Percentiles rank a stretch among this genome's conserved stretches.
Evolutionary conservation across 2,329 filamentous ascomycete species (phyloP).

Genomic region (Epichloe hybrida): DNA sequence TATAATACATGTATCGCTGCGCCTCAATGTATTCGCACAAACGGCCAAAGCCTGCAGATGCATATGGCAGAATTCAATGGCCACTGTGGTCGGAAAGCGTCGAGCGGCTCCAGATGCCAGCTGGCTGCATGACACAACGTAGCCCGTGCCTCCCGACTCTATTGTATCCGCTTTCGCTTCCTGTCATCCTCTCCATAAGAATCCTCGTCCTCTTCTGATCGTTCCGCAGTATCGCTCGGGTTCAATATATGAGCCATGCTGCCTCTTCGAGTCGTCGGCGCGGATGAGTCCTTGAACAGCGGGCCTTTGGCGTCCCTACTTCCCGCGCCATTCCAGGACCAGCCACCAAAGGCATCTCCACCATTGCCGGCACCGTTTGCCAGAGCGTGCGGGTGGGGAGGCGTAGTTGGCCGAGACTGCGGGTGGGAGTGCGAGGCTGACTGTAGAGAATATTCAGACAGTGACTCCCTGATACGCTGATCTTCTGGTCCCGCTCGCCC

Average conservation of each 20-base stretch:
- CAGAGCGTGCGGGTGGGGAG: slow-evolving; percentile 33
- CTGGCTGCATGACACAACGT: not conserved
- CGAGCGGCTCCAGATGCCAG: not conserved
- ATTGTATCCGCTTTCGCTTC: slow-evolving; percentile 48
- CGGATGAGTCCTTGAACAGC: slow-evolving; percentile 39
- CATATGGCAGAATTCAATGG: not conserved
- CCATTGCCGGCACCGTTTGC: slow-evolving; percentile 28
- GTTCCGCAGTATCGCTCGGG: slow-evolving; percentile 41
- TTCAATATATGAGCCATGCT: slow-evolving; percentile 54
- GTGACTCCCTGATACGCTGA: slow-evolving; percentile 41
- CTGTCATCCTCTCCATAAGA: slow-evolving; percentile 42
- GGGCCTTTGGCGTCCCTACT: slow-evolving; percentile 37
- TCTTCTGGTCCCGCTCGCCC: slow-evolving; percentile 36
- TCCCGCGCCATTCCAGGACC: slow-evolving; percentile 40
- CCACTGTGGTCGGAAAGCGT: not conserved
- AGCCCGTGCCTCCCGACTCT: not conserved
- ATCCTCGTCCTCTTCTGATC: slow-evolving; percentile 43
- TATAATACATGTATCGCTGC: not conserved
- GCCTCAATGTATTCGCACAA: too few relatives aligned
- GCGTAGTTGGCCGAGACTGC: slow-evolving; percentile 39
- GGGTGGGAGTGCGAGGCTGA: slow-evolving; percentile 27
- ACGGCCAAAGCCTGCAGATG: too few relatives aligned
- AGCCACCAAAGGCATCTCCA: slow-evolving; percentile 36
- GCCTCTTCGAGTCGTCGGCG: slow-evolving; percentile 40
- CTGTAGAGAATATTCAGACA: slow-evolving; percentile 41